phyloP scores from a whole-genome alignment of 129 eudicot genomes.

The Glebionis coronaria region DNA sequence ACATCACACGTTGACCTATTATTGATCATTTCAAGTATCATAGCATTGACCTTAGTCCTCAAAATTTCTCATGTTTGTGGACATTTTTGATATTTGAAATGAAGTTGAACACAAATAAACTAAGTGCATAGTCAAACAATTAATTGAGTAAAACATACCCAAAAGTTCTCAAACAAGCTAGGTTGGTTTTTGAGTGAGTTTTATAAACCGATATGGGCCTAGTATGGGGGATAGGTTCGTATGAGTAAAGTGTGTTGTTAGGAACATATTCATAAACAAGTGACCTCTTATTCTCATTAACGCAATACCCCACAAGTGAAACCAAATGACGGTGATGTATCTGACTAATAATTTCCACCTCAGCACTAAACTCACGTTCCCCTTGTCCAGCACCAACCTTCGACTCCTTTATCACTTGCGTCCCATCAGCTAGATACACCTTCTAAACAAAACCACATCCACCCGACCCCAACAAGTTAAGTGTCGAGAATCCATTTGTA shows the following conservation, averaged over 20 bases:
- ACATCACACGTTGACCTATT: conserved; percentile 10
- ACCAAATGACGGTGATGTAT: conserved; percentile 95
- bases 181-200: no score
- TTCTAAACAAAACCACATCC: conserved; percentile 89
- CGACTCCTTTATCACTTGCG: conserved; percentile 75
- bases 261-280: conserved; percentile 88
- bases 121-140: neutral
- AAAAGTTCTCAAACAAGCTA: conserved; percentile 98
- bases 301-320: conserved; percentile 83
- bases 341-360: conserved; percentile 82
- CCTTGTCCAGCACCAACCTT: conserved; percentile 91
- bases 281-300: conserved; percentile 54
- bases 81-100: neutral
- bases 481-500: conserved; percentile 63
- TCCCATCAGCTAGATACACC: conserved; percentile 64
- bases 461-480: conserved; percentile 76
- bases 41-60: neutral
- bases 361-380: conserved; percentile 87
- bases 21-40: no score
- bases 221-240: no score
- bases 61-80: no score
- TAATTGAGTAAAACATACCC: conserved; percentile 46
- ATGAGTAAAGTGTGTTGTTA: no score
- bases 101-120: no score
- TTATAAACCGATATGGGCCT: no score